These are phyloP conservation scores for Craterostigma plantagineum DNA, from an alignment of 257 asterid genomes.

Conservation along the genomic window DNA sequence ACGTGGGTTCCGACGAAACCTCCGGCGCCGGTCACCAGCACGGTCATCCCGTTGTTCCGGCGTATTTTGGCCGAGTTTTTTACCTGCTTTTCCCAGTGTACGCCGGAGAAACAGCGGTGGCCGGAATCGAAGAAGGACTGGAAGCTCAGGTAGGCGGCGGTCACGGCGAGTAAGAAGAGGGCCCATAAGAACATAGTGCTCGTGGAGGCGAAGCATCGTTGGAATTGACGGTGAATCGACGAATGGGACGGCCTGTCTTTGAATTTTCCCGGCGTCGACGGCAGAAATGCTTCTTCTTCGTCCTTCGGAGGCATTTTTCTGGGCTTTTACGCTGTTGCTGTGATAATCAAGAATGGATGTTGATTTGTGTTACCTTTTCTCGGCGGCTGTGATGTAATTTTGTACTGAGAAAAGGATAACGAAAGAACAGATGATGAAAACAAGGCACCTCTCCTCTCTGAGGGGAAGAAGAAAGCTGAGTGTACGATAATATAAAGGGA, in stretches of 20 bases:
- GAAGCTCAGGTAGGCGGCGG: constrained; percentile 41
- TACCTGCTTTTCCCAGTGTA: constrained; percentile 29
- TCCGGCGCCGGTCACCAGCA: constrained; percentile 45
- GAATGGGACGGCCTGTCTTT: constrained; percentile 13
- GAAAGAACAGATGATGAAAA: too few relatives aligned
- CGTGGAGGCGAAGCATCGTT: constrained; percentile 40
- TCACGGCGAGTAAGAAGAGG: constrained; percentile 26
- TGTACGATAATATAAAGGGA: too few relatives aligned
- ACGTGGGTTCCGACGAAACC: constrained; percentile 50
- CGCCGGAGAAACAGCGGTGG: constrained; percentile 19
- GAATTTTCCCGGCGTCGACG: constrained; percentile 36
- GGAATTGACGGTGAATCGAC: constrained; percentile 22
- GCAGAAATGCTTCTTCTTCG: constrained; percentile 23
- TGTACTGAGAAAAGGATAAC: too few relatives aligned
- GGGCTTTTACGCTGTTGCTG: too few relatives aligned
- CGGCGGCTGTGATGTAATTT: too few relatives aligned
- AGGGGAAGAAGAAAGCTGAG: too few relatives aligned
- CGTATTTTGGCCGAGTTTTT: constrained; percentile 25
- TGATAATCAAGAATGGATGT: too few relatives aligned
- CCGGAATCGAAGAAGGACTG: constrained; percentile 32
- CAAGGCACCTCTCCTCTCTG: too few relatives aligned
- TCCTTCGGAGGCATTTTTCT: constrained; percentile 20
- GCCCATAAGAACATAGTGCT: constrained; percentile 48
- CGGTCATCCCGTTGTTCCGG: constrained; percentile 24
- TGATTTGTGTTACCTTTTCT: too few relatives aligned